Conservation (phyloP, 2,329 filamentous ascomycete genomes). For the Acrocalymma vagum region DNA sequence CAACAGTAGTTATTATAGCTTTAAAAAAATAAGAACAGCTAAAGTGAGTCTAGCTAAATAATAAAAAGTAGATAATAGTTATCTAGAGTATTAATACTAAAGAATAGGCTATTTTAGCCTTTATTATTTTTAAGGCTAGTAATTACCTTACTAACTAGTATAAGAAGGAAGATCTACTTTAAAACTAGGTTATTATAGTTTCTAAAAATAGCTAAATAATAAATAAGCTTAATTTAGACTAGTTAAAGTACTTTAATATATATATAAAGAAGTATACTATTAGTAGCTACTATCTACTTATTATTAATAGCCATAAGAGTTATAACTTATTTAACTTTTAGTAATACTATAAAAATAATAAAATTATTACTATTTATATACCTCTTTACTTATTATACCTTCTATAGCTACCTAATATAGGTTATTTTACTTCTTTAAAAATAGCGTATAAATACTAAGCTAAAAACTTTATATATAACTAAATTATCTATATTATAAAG, state of each 20-base stretch:
- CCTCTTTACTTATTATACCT: constrained; percentile 11
- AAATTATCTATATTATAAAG: constrained; percentile 3
- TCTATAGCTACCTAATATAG: constrained; percentile 13
- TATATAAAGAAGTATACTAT: constrained; percentile 6
- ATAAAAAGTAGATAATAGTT: constrained; percentile 8
- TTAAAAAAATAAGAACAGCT: neutral
- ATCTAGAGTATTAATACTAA: constrained; percentile 9
- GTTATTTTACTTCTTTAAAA: constrained; percentile 9
- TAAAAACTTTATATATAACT: neutral
- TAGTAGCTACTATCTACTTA: constrained; percentile 6
- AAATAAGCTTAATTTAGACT: constrained; percentile 43
- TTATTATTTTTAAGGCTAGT: constrained; percentile 13
- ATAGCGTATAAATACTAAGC: constrained; percentile 3
- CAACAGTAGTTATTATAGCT: constrained; percentile 1
- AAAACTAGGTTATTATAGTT: constrained; percentile 16
- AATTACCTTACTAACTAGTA: constrained; percentile 7
- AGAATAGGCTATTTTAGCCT: constrained; percentile 7
- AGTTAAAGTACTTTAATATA: constrained; percentile 44
- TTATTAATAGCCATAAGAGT: constrained; percentile 7
- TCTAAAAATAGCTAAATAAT: constrained; percentile 36
- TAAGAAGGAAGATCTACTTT: constrained; percentile 8
- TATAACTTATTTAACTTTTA: constrained; percentile 11
- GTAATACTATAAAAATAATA: constrained; percentile 16
- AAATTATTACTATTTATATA: constrained; percentile 18
- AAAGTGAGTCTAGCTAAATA: constrained; percentile 2